A percentile compares a stretch with the other conserved stretches of the same genome.
phyloP scores from a whole-genome alignment of 192 early-diverging fungal species.

The Coemansia sp. region DNA sequence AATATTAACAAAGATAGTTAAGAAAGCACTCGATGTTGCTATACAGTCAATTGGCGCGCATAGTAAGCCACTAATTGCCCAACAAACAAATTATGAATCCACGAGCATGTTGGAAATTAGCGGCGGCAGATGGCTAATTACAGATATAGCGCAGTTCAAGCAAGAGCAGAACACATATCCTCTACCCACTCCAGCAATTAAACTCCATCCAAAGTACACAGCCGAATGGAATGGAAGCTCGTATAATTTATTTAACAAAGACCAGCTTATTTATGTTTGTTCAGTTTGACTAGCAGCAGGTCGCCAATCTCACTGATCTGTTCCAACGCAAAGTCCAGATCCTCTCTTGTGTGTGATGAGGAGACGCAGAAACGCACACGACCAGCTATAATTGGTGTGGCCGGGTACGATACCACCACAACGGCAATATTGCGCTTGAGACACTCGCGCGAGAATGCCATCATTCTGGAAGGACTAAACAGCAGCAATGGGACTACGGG shows the following conservation, averaged over 20 bases:
- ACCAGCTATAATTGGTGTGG: slow-evolving; percentile 92
- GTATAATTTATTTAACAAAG: neutral
- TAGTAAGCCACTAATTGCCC: too few relatives aligned
- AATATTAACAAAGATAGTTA: too few relatives aligned
- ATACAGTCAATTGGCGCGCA: too few relatives aligned
- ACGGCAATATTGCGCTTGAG: slow-evolving; percentile 88
- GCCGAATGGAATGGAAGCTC: neutral
- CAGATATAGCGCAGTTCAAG: neutral
- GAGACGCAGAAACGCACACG: slow-evolving; percentile 93
- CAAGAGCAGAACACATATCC: neutral
- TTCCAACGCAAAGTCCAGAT: slow-evolving; percentile 75
- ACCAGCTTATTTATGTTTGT: neutral
- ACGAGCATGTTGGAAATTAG: neutral
- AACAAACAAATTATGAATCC: too few relatives aligned
- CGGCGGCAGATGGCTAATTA: neutral
- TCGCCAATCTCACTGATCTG: slow-evolving; percentile 74
- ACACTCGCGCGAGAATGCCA: slow-evolving; percentile 91
- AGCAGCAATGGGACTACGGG: slow-evolving; percentile 90
- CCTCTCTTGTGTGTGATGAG: slow-evolving; percentile 88
- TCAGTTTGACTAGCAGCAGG: slow-evolving; percentile 33
- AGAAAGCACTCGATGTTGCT: too few relatives aligned
- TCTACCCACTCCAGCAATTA: too few relatives aligned
- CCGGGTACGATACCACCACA: slow-evolving; percentile 96
- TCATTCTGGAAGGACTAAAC: slow-evolving; percentile 93
- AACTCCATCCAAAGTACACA: too few relatives aligned